phyloP scores from a whole-genome alignment of 768 basidiomycete species.

The Phylloporus rhodoxanthus region DNA sequence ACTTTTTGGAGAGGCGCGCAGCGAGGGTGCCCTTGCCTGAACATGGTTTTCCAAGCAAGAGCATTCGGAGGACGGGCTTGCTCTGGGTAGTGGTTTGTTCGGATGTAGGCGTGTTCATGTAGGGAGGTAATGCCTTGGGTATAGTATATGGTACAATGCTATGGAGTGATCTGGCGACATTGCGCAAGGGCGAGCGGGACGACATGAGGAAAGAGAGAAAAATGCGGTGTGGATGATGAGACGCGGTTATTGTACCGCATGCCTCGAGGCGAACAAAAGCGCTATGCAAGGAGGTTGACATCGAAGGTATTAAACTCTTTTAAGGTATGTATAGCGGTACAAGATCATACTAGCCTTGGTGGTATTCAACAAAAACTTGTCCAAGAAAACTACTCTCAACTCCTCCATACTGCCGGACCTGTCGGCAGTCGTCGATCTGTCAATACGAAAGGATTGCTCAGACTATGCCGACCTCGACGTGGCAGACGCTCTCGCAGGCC shows the following conservation, averaged over 20 bases:
- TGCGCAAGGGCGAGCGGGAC: conserved; percentile 2
- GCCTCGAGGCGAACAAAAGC: conserved; percentile 18
- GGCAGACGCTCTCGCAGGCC: conserved; percentile 46
- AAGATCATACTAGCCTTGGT: conserved; percentile 1
- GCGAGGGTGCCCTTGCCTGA: conserved; percentile 82
- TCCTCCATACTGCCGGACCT: conserved; percentile 14
- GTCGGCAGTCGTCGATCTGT: conserved; percentile 13
- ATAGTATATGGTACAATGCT: conserved; percentile 18
- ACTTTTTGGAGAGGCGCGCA: conserved; percentile 63
- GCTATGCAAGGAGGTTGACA: background rate
- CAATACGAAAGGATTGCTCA: conserved; percentile 49
- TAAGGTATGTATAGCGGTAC: conserved; percentile 10
- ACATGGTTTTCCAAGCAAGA: conserved; percentile 55
- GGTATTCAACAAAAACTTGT: conserved; percentile 1
- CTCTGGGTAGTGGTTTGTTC: conserved; percentile 23
- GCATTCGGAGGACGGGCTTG: conserved; percentile 36
- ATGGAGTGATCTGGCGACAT: conserved; percentile 13
- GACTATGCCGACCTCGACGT: conserved; percentile 43
- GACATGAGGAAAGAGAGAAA: background rate
- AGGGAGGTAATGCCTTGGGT: conserved; percentile 43
- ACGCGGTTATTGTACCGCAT: conserved; percentile 11
- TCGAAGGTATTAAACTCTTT: no score
- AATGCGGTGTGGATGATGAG: background rate
- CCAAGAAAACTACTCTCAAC: conserved; percentile 5
- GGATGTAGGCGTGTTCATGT: conserved; percentile 33